Percentiles rank a stretch among this genome's conserved stretches.
These are phyloP conservation scores for Collybiopsis confluens DNA, from an alignment of 768 basidiomycete species.

Conservation along the genomic window DNA sequence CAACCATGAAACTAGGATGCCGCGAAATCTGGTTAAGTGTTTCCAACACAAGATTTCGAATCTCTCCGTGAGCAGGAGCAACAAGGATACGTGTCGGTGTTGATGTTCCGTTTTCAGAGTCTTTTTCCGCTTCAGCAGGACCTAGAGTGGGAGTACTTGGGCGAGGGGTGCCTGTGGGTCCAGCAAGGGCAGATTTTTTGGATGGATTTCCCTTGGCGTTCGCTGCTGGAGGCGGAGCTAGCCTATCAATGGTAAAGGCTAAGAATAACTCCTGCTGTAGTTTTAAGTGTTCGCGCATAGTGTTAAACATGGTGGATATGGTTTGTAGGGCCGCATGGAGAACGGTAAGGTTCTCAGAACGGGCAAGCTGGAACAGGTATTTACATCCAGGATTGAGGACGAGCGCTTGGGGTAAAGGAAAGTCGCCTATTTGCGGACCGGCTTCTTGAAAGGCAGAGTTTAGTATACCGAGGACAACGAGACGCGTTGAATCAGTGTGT, in stretches of 20 bases:
- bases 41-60: slow-evolving; percentile 86
- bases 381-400: slow-evolving; percentile 90
- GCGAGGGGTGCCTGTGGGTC: slow-evolving; percentile 40
- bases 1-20: slow-evolving; percentile 90
- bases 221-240: slow-evolving; percentile 52
- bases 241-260: slow-evolving; percentile 88
- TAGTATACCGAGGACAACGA: slow-evolving; percentile 82
- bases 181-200: slow-evolving; percentile 25
- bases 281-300: slow-evolving; percentile 82
- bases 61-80: slow-evolving; percentile 80
- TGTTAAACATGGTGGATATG: slow-evolving; percentile 83
- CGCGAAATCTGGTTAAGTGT: slow-evolving; percentile 77
- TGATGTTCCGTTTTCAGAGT: slow-evolving; percentile 39
- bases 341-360: slow-evolving; percentile 80
- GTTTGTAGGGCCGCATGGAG: slow-evolving; percentile 79
- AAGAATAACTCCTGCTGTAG: slow-evolving; percentile 94
- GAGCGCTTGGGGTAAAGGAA: slow-evolving; percentile 72
- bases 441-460: slow-evolving; percentile 86
- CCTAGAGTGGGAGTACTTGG: slow-evolving; percentile 48
- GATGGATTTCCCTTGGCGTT: slow-evolving; percentile 21
- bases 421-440: slow-evolving; percentile 69
- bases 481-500: slow-evolving; percentile 93
- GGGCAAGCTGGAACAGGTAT: slow-evolving; percentile 93
- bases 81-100: slow-evolving; percentile 56
- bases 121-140: slow-evolving; percentile 37